Base-by-base conservation (phyloP, 257 asterid species). In the Striga asiatica region DNA sequence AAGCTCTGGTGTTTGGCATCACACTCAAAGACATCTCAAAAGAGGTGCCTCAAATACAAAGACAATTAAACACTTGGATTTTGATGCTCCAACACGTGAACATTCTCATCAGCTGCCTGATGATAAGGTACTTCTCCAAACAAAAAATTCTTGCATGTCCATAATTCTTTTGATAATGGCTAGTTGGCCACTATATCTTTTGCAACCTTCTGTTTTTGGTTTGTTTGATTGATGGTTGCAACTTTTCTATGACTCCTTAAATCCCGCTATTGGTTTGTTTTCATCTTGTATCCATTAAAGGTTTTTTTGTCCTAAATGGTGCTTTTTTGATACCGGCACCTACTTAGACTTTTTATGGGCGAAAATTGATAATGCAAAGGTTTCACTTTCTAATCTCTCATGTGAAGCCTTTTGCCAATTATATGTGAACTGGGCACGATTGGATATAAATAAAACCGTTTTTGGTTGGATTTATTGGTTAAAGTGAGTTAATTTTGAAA, bases 51-150 rank as follows among this genome's bases (percentile, higher is more conserved):
- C 89, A 54, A 77, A 78, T 73, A 70, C 75, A 65, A 82, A 74
- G 73, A 82, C 75, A n/a, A 78, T 92, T 61, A 89, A 81, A 59
- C 98, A 92, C 85, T 79, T 92, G 82, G 98, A 92, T 76, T 92
- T 92, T 76, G 98, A 92, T 82, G 98, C 98, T 55, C 91, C 98
- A 51, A 92, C 98, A 6, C 94, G 98, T 22, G 98, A 92, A 74
- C 84, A 79, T 63, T 78, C 86, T 55, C 98, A 84, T 46, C 95
- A 41, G 73, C 74, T 84, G 74, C 89, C 82, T 50, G 97, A 84
- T 76, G 98, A 92, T 74, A 92, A 77, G 53, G 98, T 92, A 88
- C 42, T 55, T 54, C 70, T 70, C 54, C 45, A 51, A 66, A 61
- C 58, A 42, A 62, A 17, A 53, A 27, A 2, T 63, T 65, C 50